phyloP scores from a whole-genome alignment of 164 flowering plant species.

The Vitis amurensis region DNA sequence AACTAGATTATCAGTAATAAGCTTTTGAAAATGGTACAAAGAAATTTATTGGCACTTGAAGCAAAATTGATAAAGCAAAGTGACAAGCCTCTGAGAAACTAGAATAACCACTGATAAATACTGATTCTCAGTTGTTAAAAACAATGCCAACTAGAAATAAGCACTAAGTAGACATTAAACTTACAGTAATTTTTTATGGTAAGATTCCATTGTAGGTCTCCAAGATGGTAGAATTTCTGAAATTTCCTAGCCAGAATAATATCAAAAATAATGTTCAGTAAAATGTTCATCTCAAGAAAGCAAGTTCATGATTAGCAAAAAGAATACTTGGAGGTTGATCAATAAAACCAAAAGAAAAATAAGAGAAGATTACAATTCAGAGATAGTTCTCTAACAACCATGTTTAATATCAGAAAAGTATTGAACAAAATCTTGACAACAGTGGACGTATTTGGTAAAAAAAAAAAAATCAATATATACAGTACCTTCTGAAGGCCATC shows the following conservation, averaged over 20 bases:
- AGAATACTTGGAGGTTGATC: background rate
- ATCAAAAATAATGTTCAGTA: background rate
- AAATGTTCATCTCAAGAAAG: background rate
- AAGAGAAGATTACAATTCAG: background rate
- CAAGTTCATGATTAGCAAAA: background rate
- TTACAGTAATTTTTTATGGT: slow-evolving; percentile 57
- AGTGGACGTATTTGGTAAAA: background rate
- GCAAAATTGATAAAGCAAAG: too few relatives aligned
- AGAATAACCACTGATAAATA: too few relatives aligned
- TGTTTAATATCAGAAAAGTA: background rate
- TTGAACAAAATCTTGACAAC: background rate
- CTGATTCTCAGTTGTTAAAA: background rate
- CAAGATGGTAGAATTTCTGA: slow-evolving; percentile 61
- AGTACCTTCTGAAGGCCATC: slow-evolving; percentile 85
- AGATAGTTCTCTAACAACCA: background rate
- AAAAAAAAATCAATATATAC: background rate
- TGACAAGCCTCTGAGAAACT: too few relatives aligned
- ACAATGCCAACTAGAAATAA: background rate
- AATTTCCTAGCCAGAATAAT: slow-evolving; percentile 24
- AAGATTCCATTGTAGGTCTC: slow-evolving; percentile 72
- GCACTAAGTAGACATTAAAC: slow-evolving; percentile 19
- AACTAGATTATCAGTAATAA: too few relatives aligned
- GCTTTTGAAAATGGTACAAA: too few relatives aligned
- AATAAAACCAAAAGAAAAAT: too few relatives aligned
- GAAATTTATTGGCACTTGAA: too few relatives aligned